These are phyloP conservation scores for Saraca asoca DNA, from an alignment of 331 rosid species.

Conservation along the genomic window DNA sequence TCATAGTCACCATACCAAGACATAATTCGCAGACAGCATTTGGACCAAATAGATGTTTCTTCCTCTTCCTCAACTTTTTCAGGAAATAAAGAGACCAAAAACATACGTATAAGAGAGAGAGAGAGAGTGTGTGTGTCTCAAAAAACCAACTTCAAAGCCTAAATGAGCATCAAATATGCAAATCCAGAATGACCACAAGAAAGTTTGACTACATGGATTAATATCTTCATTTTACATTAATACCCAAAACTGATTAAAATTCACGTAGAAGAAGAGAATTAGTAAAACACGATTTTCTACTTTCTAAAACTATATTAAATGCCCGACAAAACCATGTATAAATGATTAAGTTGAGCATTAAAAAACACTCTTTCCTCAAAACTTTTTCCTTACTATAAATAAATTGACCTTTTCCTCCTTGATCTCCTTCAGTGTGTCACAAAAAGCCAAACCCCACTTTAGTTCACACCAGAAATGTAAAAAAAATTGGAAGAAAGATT, in stretches of 20 bases:
- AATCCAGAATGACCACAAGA: neutral
- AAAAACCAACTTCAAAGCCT: slow-evolving; percentile 2
- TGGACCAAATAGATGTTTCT: slow-evolving; percentile 17
- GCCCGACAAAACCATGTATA: slow-evolving; percentile 39
- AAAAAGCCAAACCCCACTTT: slow-evolving; percentile 49
- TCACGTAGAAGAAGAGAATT: slow-evolving; percentile 29
- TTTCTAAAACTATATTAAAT: slow-evolving; percentile 32
- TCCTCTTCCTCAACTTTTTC: slow-evolving; percentile 29
- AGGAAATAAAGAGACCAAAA: slow-evolving; percentile 22
- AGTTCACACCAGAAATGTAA: slow-evolving; percentile 36
- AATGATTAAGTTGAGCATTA: slow-evolving; percentile 45
- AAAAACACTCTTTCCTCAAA: slow-evolving; percentile 23
- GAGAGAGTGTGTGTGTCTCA: too few species aligned
- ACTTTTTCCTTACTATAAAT: slow-evolving; percentile 32
- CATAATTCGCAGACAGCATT: slow-evolving; percentile 22
- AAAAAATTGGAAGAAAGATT: slow-evolving; percentile 43
- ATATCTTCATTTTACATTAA: slow-evolving; percentile 1
- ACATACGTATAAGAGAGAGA: slow-evolving; percentile 18
- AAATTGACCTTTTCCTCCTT: slow-evolving; percentile 35
- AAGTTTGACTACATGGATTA: neutral
- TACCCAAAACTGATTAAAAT: slow-evolving; percentile 6
- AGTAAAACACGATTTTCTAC: slow-evolving; percentile 17
- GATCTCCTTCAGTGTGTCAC: slow-evolving; percentile 49
- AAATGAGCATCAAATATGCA: slow-evolving; percentile 18
- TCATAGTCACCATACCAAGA: slow-evolving; percentile 28